phyloP scores from a whole-genome alignment of 805 yeast species.

The Schizosaccharomyces pombe region DNA sequence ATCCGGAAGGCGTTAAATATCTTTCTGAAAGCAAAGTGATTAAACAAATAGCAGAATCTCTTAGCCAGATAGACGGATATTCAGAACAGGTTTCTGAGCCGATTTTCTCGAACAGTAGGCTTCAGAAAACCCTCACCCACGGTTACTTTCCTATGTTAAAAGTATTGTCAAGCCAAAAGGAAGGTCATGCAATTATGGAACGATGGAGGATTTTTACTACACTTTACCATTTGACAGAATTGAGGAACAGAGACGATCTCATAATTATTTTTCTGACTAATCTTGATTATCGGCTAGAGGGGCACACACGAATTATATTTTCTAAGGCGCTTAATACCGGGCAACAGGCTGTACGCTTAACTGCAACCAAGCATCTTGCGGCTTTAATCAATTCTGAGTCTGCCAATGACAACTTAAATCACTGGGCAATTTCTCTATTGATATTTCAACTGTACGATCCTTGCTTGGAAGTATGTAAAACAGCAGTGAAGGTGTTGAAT shows the following conservation, averaged over 20 bases:
- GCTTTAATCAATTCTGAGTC: slow-evolving; percentile 3
- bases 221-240: slow-evolving; percentile 43
- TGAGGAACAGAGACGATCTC: slow-evolving; percentile 31
- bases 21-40: slow-evolving; percentile 51
- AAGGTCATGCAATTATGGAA: slow-evolving; percentile 47
- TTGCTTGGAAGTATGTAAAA: slow-evolving; percentile 28
- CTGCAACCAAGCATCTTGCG: slow-evolving; percentile 33
- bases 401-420: slow-evolving; percentile 14
- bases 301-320: slow-evolving; percentile 46
- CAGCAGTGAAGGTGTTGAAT: slow-evolving; percentile 33
- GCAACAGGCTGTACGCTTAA: slow-evolving; percentile 26
- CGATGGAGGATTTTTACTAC: slow-evolving; percentile 72
- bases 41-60: slow-evolving; percentile 71
- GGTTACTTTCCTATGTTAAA: slow-evolving; percentile 72
- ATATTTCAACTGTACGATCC: slow-evolving; percentile 51
- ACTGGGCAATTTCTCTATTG: slow-evolving; percentile 30
- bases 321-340: slow-evolving; percentile 39
- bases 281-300: slow-evolving; percentile 34
- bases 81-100: slow-evolving; percentile 59
- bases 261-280: slow-evolving; percentile 34
- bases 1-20: slow-evolving; percentile 42
- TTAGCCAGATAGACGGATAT: slow-evolving; percentile 62
- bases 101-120: slow-evolving; percentile 34
- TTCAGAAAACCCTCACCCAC: slow-evolving; percentile 39
- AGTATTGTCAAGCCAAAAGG: slow-evolving; percentile 30